A percentile compares a stretch with the other conserved stretches of the same genome.
Conservation (phyloP, 2,329 filamentous ascomycete species). For the Chaetomiaceae sp. region DNA sequence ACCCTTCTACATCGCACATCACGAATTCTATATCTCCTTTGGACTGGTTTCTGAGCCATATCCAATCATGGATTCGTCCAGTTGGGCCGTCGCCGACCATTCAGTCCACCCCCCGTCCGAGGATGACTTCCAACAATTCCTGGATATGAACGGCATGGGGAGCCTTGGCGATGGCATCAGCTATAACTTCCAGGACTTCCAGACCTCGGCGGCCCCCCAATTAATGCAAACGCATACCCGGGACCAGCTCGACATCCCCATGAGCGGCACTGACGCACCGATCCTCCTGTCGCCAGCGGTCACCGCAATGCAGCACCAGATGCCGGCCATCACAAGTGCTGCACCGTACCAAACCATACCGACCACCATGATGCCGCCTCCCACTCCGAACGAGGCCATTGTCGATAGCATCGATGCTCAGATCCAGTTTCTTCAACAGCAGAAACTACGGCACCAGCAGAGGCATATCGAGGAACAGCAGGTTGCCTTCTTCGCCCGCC, state of each 20-base stretch:
- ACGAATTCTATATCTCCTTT: too few species aligned
- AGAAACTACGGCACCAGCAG: constrained; percentile 58
- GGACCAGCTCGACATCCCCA: constrained; percentile 46
- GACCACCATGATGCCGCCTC: constrained; percentile 43
- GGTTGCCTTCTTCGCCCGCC: constrained; percentile 49
- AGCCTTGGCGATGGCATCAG: constrained; percentile 50
- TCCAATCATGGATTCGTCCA: constrained; percentile 49
- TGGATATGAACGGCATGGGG: constrained; percentile 56
- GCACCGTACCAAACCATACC: constrained; percentile 44
- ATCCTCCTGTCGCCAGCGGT: constrained; percentile 36
- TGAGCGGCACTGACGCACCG: constrained; percentile 43
- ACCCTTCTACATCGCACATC: neutral
- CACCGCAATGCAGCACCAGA: constrained; percentile 41
- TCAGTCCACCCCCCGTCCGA: constrained; percentile 48
- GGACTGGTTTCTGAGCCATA: neutral
- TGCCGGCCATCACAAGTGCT: constrained; percentile 46
- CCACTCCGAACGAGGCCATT: constrained; percentile 49
- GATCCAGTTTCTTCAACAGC: constrained; percentile 61
- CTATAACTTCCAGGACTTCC: constrained; percentile 58
- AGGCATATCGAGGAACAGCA: constrained; percentile 56
- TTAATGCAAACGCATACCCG: constrained; percentile 38
- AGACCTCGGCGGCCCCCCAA: constrained; percentile 35
- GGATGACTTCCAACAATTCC: constrained; percentile 61
- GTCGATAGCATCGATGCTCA: constrained; percentile 57
- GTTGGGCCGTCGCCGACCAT: constrained; percentile 56